Evolutionary conservation across 345 rosid species (phyloP), one percentile per base, ranked within the genome.

Genomic region (Camelina sativa): DNA sequence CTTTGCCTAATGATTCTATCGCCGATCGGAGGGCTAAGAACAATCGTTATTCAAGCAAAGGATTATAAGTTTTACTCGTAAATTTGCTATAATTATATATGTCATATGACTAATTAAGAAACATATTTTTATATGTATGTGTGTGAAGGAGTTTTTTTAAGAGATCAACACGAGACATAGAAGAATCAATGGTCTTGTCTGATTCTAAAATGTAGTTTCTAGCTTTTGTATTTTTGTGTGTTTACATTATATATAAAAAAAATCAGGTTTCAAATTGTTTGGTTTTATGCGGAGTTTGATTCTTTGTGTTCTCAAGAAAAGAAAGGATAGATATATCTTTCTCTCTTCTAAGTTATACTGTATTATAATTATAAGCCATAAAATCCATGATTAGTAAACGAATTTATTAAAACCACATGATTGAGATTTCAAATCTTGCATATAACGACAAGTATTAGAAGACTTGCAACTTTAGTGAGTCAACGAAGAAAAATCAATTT

Each of bases 11-110:
- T 88, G 93, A 74, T 78, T 47, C 65, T 91, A 46, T 75, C 97
- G 7, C 96, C 97, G 0, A 89, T 94, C 55, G 98, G 98, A 73
- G 96, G 88, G 22, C 52, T 93, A 28, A 86, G 91, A 86, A 79
- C 76, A 15, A 93, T 91, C 71, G 91, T 91, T 40, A 17, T 79
- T 7, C 62, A 65, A 7, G 86, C 97, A 30, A 89, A 86, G 77
- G 68, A 8, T 20, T 89, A 89, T 76, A 5, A 82, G 23, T 91
- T 93, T 77, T 91, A 87, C 83, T 83, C 88, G 22, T 89, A 74
- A 72, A 71, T 57, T 34, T 34, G 47, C 72, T 28, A 48, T 57
- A 7, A 30, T 30, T 5, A 4, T 4, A 17, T 70, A 37, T 20
- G 22, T 20, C 22, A 13, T 54, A 34, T 53, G 48, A 62, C 22